Conservation (phyloP, 108 stramenopile genomes). For the Cyclotella sp. region DNA sequence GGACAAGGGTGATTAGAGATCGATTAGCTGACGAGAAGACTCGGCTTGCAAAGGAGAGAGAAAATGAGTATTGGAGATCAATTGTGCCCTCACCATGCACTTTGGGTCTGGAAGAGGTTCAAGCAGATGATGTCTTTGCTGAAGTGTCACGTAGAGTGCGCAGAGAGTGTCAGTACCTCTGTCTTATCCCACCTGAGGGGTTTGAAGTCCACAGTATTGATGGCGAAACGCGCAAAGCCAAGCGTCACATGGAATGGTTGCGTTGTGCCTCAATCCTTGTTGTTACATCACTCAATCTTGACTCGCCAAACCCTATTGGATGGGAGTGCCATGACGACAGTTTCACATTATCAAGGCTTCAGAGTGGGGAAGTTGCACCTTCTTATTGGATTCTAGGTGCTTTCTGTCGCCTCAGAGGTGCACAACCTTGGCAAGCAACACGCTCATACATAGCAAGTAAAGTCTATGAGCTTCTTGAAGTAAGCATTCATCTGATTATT, state of each 20-base stretch:
- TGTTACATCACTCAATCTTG: conserved; percentile 2
- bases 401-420: conserved; percentile 12
- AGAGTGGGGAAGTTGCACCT: conserved; percentile 9
- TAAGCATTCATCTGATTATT: neutral
- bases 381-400: conserved; percentile 14
- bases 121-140: conserved; percentile 9
- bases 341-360: neutral
- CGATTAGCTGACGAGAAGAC: conserved; percentile 8
- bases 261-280: conserved; percentile 5
- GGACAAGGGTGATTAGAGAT: neutral
- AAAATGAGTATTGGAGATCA: conserved; percentile 9
- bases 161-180: conserved; percentile 6
- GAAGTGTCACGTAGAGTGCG: conserved; percentile 16
- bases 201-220: neutral
- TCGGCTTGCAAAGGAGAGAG: conserved; percentile 2
- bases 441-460: conserved; percentile 13
- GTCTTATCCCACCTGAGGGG: conserved; percentile 11
- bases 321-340: conserved; percentile 3
- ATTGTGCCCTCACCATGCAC: conserved; percentile 18
- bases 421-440: conserved; percentile 25
- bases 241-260: conserved; percentile 1
- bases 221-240: neutral
- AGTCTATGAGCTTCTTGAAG: conserved; percentile 25
- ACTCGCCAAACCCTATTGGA: conserved; percentile 25
- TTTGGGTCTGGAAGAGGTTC: conserved; percentile 7